Evolutionary conservation across 805 yeast species (phyloP).

Genomic region (Isabelozyma pseudorhagii): DNA sequence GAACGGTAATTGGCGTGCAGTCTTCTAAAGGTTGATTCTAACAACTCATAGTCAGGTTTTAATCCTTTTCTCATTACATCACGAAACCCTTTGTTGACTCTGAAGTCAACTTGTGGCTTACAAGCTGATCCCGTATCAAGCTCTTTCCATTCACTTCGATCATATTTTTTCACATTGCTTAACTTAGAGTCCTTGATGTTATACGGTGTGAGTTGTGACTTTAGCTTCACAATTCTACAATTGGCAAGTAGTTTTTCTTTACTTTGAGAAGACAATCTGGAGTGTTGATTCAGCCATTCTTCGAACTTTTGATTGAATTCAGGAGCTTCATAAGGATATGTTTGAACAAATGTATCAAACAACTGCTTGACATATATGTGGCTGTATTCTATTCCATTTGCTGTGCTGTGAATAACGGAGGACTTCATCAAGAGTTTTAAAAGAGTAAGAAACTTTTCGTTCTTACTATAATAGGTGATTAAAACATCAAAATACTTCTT

Average conservation of each 20-base stretch:
- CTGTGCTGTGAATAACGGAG: background rate
- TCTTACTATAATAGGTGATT: slow-evolving; percentile 19
- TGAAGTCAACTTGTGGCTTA: slow-evolving; percentile 23
- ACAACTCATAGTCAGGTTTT: slow-evolving; percentile 29
- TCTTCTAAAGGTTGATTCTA: slow-evolving; percentile 28
- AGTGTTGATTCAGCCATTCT: slow-evolving; percentile 9
- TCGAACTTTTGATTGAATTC: slow-evolving; percentile 14
- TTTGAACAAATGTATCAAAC: slow-evolving; percentile 27
- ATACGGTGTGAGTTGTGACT: slow-evolving; percentile 27
- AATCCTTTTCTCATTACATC: slow-evolving; percentile 33
- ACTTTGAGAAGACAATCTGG: slow-evolving; percentile 3
- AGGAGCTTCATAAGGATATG: slow-evolving; percentile 30
- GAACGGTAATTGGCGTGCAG: slow-evolving; percentile 14
- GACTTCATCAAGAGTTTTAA: slow-evolving; percentile 19
- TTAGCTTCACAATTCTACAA: slow-evolving; percentile 15
- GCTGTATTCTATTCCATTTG: slow-evolving; percentile 15
- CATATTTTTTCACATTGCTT: slow-evolving; percentile 20
- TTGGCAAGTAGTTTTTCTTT: slow-evolving; percentile 8
- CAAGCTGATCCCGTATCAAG: slow-evolving; percentile 12
- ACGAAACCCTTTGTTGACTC: slow-evolving; percentile 30
- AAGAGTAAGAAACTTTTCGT: slow-evolving; percentile 27
- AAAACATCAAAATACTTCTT: slow-evolving; percentile 20
- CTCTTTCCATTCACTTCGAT: slow-evolving; percentile 19
- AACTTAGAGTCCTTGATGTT: slow-evolving; percentile 7
- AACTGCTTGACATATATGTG: slow-evolving; percentile 19